Evolutionary conservation across 2,329 filamentous ascomycete species (phyloP), one percentile per base, ranked within the genome.

Genomic region (Trichoderma guizhouense): DNA sequence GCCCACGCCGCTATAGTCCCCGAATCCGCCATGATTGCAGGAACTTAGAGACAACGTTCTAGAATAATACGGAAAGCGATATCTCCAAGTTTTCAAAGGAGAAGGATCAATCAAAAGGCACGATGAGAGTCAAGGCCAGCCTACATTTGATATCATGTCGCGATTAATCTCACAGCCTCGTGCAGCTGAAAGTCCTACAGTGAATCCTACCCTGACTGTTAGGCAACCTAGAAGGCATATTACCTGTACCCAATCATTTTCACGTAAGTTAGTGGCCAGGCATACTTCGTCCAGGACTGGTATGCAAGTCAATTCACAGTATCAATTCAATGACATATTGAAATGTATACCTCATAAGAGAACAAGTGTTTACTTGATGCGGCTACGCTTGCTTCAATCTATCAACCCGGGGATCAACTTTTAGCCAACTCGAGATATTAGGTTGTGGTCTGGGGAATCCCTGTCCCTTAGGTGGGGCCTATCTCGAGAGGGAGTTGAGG

Each of bases 391-490:
- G 36, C 24, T 32, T 64, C 9, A 14, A 11, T 47, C 26, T 32
- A 32, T 32, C 32, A 43, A 11, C n/a, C 7, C 18, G 2, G 47
- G 30, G 36, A 18, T 7, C 36, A 18, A 43, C 36, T 7, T 62
- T 11, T 11, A 39, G 60, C 34, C 34, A 28, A 11, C 32, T 39
- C n/a, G 32, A 36, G 5, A 7, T 2, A 14, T 18, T 18, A 9
- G 7, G 15, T 7, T 47, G 39, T n/a, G 32, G 28, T 68, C n/a
- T 69, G 66, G 66, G 66, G 66, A 69, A 69, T 47, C 66, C 36
- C 18, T 11, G 66, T 26, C 26, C 26, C 36, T 34, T 2, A 36
- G n/a, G 55, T 39, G 55, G 66, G 18, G 57, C 18, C 51, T 34
- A 9, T 61, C 36, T 61, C 26, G 26, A 61, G 36, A 30, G 24